Conservation (phyloP, 208 protist species). For the Herpetomonas samuelpessoai region DNA sequence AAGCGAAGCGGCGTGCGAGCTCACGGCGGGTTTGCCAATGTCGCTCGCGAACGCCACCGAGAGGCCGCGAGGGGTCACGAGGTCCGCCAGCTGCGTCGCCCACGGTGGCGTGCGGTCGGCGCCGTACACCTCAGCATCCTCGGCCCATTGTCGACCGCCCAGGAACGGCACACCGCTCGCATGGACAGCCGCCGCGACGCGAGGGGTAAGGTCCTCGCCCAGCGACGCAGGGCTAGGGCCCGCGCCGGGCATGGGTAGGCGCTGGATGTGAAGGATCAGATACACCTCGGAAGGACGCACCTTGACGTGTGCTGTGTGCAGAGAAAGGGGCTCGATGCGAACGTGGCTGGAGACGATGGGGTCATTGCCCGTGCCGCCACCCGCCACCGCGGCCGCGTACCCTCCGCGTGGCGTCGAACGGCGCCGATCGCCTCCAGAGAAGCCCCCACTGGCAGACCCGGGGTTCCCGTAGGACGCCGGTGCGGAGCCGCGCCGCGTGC, state of each 20-base stretch:
- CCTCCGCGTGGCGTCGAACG: not conserved
- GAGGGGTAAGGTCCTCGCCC: not conserved
- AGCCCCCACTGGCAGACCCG: not conserved
- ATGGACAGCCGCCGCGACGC: not conserved
- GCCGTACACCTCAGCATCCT: constrained; percentile 3
- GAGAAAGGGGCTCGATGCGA: constrained; percentile 35
- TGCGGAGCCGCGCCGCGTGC: not conserved
- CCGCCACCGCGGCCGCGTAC: not conserved
- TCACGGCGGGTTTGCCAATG: constrained; percentile 20
- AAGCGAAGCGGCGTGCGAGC: not conserved
- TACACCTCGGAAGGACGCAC: constrained; percentile 43
- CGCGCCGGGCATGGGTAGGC: constrained; percentile 4
- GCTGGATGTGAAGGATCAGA: constrained; percentile 60
- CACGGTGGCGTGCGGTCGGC: constrained; percentile 28
- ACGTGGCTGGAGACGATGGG: constrained; percentile 23
- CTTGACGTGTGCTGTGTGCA: constrained; percentile 26
- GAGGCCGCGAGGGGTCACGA: constrained; percentile 74
- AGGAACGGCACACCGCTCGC: not conserved
- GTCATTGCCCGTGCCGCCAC: constrained; percentile 16
- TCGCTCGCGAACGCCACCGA: constrained; percentile 36
- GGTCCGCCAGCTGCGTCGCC: constrained; percentile 38
- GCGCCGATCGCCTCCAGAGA: not conserved
- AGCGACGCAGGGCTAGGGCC: not conserved
- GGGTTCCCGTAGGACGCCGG: too few species aligned
- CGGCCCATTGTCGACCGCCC: constrained; percentile 2